Evolutionary conservation across 164 flowering plant species (phyloP).

Genomic region (Vitis riparia): DNA sequence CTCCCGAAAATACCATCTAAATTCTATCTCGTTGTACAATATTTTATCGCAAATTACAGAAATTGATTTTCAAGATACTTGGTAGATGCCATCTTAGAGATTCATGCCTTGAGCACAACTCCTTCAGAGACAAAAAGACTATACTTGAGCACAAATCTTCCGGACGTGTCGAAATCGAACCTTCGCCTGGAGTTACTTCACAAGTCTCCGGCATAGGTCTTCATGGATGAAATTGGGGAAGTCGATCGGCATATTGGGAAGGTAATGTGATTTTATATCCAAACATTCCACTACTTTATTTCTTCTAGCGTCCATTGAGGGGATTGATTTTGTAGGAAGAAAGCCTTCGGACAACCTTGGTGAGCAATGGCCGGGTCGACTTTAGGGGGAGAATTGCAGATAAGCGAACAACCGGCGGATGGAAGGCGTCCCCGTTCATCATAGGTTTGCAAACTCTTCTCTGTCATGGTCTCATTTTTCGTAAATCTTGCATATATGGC

Average conservation of each 20-base stretch:
- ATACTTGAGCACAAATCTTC: no score
- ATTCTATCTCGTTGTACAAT: no score
- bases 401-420: conserved; percentile 63
- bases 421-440: conserved; percentile 72
- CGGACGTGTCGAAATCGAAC: no score
- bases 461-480: neutral
- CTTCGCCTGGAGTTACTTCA: no score
- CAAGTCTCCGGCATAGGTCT: neutral
- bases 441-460: conserved; percentile 35
- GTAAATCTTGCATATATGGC: neutral
- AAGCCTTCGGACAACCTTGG: conserved; percentile 23
- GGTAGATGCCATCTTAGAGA: no score
- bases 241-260: neutral
- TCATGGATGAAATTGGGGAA: conserved; percentile 4
- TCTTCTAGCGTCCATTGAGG: neutral
- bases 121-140: no score
- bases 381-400: conserved; percentile 51
- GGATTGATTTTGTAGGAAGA: neutral
- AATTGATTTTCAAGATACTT: no score
- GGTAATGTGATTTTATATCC: neutral
- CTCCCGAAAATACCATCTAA: no score
- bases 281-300: neutral
- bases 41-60: no score
- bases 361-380: conserved; percentile 57
- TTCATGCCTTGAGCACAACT: no score